These are phyloP conservation scores for Aspergillus funiculosus DNA, from an alignment of 495 filamentous ascomycete genomes.

Conservation along the genomic window DNA sequence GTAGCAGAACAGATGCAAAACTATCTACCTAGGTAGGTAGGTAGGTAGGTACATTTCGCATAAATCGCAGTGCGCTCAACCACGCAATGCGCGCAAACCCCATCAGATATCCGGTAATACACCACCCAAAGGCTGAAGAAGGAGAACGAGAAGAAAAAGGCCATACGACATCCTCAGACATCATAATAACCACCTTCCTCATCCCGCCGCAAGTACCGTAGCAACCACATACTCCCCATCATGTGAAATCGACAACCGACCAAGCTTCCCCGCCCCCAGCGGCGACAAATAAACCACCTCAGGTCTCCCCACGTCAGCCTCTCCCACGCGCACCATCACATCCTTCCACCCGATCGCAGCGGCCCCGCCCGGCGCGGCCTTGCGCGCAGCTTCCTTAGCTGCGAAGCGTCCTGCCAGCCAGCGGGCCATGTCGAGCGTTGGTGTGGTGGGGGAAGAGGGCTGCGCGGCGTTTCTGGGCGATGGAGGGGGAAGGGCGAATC, in stretches of 20 bases:
- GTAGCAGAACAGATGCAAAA: too few relatives aligned
- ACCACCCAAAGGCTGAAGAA: not conserved
- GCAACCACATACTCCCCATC: slow-evolving; percentile 57
- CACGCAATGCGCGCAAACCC: not conserved
- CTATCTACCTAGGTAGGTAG: too few relatives aligned
- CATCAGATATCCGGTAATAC: not conserved
- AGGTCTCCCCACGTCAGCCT: slow-evolving; percentile 26
- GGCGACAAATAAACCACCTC: slow-evolving; percentile 36
- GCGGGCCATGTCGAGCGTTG: slow-evolving; percentile 38
- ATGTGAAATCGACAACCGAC: slow-evolving; percentile 50
- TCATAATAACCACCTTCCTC: slow-evolving; percentile 2
- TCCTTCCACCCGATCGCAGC: slow-evolving; percentile 37
- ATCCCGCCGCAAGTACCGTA: slow-evolving; percentile 42
- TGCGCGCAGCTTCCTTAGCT: slow-evolving; percentile 45
- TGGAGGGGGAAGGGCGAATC: slow-evolving; percentile 28
- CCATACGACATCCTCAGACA: not conserved
- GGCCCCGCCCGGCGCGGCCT: slow-evolving; percentile 41
- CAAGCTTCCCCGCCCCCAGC: slow-evolving; percentile 25
- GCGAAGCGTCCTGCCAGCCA: slow-evolving; percentile 47
- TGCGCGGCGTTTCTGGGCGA: too few relatives aligned
- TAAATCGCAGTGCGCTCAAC: not conserved
- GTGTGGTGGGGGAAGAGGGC: slow-evolving; percentile 14
- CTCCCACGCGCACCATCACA: slow-evolving; percentile 33
- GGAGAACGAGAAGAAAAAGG: not conserved
- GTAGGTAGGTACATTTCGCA: too few relatives aligned